phyloP scores from a whole-genome alignment of 495 filamentous ascomycete species.

The Hypoxylon crocopeplum region DNA sequence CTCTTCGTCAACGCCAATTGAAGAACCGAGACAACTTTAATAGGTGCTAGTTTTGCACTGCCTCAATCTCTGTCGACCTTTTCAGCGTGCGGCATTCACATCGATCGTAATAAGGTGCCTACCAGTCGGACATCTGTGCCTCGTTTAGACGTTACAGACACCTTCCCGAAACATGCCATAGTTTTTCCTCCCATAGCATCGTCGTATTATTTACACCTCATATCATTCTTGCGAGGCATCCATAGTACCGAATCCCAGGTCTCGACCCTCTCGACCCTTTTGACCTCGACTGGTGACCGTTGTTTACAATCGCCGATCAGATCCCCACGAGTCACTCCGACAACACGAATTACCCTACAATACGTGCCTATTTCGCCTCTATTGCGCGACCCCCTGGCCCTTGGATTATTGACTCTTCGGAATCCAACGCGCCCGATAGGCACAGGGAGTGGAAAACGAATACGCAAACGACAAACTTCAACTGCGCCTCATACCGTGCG shows the following conservation, averaged over 20 bases:
- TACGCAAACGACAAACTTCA: conserved; percentile 4
- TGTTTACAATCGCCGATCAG: background rate
- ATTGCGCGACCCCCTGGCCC: no score
- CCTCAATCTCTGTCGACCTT: conserved; percentile 3
- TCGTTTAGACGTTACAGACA: conserved; percentile 28
- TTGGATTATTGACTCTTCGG: no score
- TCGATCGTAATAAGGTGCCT: conserved; percentile 1
- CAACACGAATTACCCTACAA: no score
- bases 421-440: no score
- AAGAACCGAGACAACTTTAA: conserved; percentile 12
- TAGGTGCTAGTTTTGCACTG: conserved; percentile 14
- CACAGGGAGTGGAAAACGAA: conserved; percentile 3
- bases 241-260: conserved; percentile 8
- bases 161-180: conserved; percentile 32
- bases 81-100: background rate
- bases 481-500: conserved; percentile 27
- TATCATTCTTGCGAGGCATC: conserved; percentile 33
- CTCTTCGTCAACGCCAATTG: no score
- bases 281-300: background rate
- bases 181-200: conserved; percentile 21
- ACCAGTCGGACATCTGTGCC: conserved; percentile 16
- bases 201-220: conserved; percentile 28
- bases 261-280: background rate
- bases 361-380: no score
- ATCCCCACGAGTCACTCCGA: no score